Evolutionary conservation across 2,329 filamentous ascomycete species (phyloP), one percentile per base, ranked within the genome.

Genomic region (Colletotrichum cordylinicola): DNA sequence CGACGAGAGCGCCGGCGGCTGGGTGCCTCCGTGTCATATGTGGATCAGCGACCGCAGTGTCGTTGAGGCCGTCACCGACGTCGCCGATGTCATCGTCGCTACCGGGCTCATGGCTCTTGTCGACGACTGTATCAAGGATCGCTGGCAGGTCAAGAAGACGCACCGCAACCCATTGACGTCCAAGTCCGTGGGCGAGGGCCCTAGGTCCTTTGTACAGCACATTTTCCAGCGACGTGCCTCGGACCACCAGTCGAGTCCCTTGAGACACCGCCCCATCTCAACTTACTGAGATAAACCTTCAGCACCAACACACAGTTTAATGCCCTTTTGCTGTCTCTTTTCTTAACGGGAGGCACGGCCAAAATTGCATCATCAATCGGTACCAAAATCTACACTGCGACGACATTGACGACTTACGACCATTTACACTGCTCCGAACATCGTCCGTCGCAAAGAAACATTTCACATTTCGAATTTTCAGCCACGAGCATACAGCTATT

Each of bases 1-100:
- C 78, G 96, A 98, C 81, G 90, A 93, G 79, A 88, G 88, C 65
- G 95, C 94, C 78, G 96, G 96, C 67, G 95, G 95, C 72, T 98
- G 96, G 96, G 90, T 98, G 29, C 94, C 95, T 71, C 96, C 95
- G 7, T 98, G 94, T 83, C 95, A 94, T 80, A 93, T 98, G 92
- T 96, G 95, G 92, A 95, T 98, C 82, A 95, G 91, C 80, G 95
- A 98, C 83, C 86, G 91, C 75, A 89, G 88, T 18, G 89, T 97
- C 75, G 88, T 97, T 78, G 87, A 90, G 37, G 92, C 91, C 79
- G 87, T 91, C 82, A 94, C 94, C 66, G 96, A 98, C 83, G 92
- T 98, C 81, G 95, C 95, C 77, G 96, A 98, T 83, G 93, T 98
- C 78, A 93, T 98, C 78, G 91, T 98, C 77, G 92, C 96, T 62